phyloP scores from a whole-genome alignment of 495 filamentous ascomycete genomes.

The Wilcoxina mikolae region DNA sequence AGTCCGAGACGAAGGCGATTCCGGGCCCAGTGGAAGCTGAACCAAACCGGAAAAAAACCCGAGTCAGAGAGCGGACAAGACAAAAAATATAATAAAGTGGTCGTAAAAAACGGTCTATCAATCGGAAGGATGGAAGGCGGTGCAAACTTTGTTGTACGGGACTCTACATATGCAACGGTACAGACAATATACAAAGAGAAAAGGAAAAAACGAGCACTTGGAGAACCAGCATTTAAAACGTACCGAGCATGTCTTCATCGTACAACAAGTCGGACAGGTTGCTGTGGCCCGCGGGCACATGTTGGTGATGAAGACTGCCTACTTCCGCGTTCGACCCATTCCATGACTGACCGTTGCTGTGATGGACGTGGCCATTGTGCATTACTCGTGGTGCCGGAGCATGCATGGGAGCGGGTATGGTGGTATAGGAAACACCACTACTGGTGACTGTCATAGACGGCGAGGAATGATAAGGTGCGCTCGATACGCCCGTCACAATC shows the following conservation, averaged over 20 bases:
- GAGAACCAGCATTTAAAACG: conserved; percentile 23
- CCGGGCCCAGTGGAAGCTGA: conserved; percentile 1
- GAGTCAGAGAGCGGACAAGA: conserved; percentile 1
- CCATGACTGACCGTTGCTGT: conserved; percentile 18
- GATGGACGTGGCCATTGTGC: conserved; percentile 15
- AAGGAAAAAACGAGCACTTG: conserved; percentile 22
- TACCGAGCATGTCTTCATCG: conserved; percentile 35
- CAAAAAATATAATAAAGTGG: neutral
- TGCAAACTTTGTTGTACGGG: neutral
- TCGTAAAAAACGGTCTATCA: neutral
- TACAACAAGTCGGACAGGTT: conserved; percentile 32
- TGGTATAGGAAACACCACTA: conserved; percentile 21
- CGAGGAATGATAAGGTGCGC: conserved; percentile 21
- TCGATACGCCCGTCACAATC: conserved; percentile 24
- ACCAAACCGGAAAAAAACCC: neutral
- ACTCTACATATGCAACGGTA: neutral
- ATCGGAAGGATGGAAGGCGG: neutral
- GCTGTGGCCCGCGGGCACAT: conserved; percentile 23
- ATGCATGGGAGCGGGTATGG: conserved; percentile 23
- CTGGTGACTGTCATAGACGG: conserved; percentile 25
- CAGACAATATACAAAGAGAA: conserved; percentile 19
- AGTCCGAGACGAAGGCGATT: conserved; percentile 2
- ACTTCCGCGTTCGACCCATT: conserved; percentile 15
- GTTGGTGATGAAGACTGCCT: conserved; percentile 29
- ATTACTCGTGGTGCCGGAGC: conserved; percentile 21